Base-by-base conservation (phyloP, 2,329 filamentous ascomycete species). In the Beauveria brongniartii region DNA sequence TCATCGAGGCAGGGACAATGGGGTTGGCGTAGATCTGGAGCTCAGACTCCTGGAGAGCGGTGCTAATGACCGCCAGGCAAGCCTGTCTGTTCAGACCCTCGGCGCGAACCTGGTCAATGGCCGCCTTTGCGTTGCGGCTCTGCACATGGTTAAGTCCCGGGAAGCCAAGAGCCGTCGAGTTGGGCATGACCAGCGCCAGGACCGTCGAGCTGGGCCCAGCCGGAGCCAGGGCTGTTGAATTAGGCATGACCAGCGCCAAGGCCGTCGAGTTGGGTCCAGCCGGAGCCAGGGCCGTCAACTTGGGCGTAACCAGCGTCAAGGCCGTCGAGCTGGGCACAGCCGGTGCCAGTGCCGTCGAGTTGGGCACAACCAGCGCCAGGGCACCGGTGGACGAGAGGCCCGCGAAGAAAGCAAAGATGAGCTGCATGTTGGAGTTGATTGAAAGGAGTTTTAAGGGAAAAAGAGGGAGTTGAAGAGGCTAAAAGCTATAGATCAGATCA, bases 11-110 rank as follows among this genome's bases (percentile, higher is more conserved):
- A 7, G 57, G 57, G 8, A 60, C 57, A 2, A 37, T 16, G 30
- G 40, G 24, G 57, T 60, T 60, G 48, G 57, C 57, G 12, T 60
- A 60, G 40, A 60, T 60, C 40, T 53, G 57, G 24, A 60, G 48
- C 18, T 47, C 47, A 9, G 48, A 53, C 51, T 60, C 57, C 18
- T 53, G 48, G 12, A 60, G 57, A 16, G 57, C 57, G 5, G 57
- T 60, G 41, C 48, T 60, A 9, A 60, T 60, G 20, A 54, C 57
- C 20, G 51, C 51, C 28, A 53, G 50, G 26, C 57, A 60, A 41
- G 48, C 57, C 48, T 60, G 57, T 37, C 18, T 41, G 46, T 51
- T 51, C 5, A 58, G 24, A 12, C 46, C 46, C 24, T 58, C 55
- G 30, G 34, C 55, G 18, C 55, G 55, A 12, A 58, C 46, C 14